Evolutionary conservation across 2,329 filamentous ascomycete species (phyloP), one percentile per base, ranked within the genome.

Genomic region (Zasmidium angulare): DNA sequence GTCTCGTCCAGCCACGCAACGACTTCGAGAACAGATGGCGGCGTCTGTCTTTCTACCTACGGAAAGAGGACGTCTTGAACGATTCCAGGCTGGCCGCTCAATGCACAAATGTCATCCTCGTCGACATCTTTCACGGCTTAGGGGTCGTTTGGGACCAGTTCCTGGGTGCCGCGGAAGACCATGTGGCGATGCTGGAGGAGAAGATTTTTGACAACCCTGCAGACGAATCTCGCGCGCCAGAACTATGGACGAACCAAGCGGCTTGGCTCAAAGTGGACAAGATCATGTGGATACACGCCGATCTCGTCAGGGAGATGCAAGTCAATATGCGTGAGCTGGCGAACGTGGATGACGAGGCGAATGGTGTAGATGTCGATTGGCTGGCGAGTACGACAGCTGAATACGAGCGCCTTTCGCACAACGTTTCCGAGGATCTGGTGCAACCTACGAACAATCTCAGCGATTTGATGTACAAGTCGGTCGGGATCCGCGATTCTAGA

Each of bases 1-100:
- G 81, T 1, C 62, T 84, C 10, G 77, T 83, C 20, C 72, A 78
- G 1, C 80, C 81, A 2, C 74, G 81, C 14, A 75, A 79, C 48
- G 77, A 82, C 58, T 76, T 80, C 50, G 82, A 84, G 66, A 74
- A 74, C n/a, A 74, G 78, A n/a, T 84, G 82, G 81, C 75, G 81
- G 9, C 72, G 81, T 3, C 68, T 84, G 4, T 79, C 80, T 0
- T 82, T 82, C 62, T 81, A 81, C 58, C 72, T 82, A 0, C 75
- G 75, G 1, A 75, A 75, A 29, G 76, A 79, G 51, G 76, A 80
- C 11, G 72, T 73, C 14, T 72, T 74, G 1, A 74, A 74, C 48
- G 77, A 81, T 49, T 75, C 79, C 2, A 67, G 70, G 10, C 69
- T 82, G 14, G 76, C 77, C 7, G 69, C 75, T 3, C 77, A 81